Conservation (phyloP, 129 eudicot species). For the Silybum marianum region DNA sequence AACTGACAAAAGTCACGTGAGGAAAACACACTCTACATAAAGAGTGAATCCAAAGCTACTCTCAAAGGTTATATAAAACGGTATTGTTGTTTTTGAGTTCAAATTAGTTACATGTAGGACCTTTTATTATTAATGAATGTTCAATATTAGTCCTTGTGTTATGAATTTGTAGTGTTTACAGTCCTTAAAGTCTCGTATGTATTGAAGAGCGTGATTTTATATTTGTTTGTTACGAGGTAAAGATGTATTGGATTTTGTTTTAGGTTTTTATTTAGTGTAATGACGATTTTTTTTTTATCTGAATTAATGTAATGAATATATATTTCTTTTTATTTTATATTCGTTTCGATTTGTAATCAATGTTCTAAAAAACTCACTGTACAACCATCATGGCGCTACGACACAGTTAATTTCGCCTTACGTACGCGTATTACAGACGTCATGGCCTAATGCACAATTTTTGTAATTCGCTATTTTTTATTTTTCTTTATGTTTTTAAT, state of each 20-base stretch:
- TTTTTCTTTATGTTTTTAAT: too few species aligned
- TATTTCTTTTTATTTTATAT: not conserved
- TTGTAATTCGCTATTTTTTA: too few species aligned
- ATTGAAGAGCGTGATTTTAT: not conserved
- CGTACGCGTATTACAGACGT: too few species aligned
- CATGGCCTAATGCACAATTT: too few species aligned
- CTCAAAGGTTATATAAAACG: conserved; percentile 37
- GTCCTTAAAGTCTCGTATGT: not conserved
- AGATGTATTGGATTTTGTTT: not conserved
- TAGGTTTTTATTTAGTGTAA: not conserved
- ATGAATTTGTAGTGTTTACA: not conserved
- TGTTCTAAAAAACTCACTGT: too few species aligned
- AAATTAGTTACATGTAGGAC: conserved; percentile 23
- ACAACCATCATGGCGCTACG: too few species aligned
- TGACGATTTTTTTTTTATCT: not conserved
- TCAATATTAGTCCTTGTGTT: not conserved
- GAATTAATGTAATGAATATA: not conserved
- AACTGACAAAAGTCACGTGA: conserved; percentile 44
- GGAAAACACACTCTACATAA: conserved; percentile 20
- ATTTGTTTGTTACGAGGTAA: not conserved
- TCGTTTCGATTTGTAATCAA: not conserved
- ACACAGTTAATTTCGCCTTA: too few species aligned
- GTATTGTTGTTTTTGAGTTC: conserved; percentile 34
- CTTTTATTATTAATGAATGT: not conserved
- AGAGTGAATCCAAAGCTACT: conserved; percentile 20